A percentile compares a stretch with the other conserved stretches of the same genome.
phyloP scores from a whole-genome alignment of 2,329 filamentous ascomycete species.

The Apiospora sp. region DNA sequence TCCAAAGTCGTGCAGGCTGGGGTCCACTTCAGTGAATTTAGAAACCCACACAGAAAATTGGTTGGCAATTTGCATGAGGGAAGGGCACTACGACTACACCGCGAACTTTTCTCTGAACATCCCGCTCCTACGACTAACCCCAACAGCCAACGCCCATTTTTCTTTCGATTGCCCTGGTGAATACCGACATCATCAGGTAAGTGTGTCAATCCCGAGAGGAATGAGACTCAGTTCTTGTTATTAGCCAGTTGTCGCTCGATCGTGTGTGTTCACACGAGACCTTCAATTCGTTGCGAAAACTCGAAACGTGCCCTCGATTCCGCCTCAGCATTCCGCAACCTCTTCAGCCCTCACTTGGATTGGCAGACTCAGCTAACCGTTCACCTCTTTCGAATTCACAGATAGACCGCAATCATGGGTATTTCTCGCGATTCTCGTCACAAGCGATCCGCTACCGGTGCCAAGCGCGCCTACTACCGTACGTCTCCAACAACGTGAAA shows the following conservation, averaged over 20 bases:
- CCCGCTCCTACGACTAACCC: slow-evolving; percentile 24
- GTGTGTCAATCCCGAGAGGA: neutral
- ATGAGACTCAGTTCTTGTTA: slow-evolving; percentile 9
- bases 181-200: slow-evolving; percentile 24
- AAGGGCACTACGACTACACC: slow-evolving; percentile 11
- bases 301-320: neutral
- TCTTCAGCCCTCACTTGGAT: neutral
- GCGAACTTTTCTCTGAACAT: slow-evolving; percentile 23
- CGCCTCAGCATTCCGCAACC: neutral
- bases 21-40: slow-evolving; percentile 6
- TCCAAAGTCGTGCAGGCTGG: neutral
- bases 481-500: slow-evolving; percentile 53
- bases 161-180: slow-evolving; percentile 25
- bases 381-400: neutral
- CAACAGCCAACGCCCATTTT: slow-evolving; percentile 23
- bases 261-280: neutral
- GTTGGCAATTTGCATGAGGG: slow-evolving; percentile 13
- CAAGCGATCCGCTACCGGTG: slow-evolving; percentile 99
- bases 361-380: slow-evolving; percentile 8
- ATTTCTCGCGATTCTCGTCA: slow-evolving; percentile 99
- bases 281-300: slow-evolving; percentile 9
- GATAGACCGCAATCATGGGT: slow-evolving; percentile 90
- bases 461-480: slow-evolving; percentile 95
- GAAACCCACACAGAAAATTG: slow-evolving; percentile 21
- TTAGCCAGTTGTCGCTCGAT: slow-evolving; percentile 8